A percentile compares a stretch with the other conserved stretches of the same genome.
Evolutionary conservation across 2,329 filamentous ascomycete genomes (phyloP).

Genomic region (Aspergillus clavatus): DNA sequence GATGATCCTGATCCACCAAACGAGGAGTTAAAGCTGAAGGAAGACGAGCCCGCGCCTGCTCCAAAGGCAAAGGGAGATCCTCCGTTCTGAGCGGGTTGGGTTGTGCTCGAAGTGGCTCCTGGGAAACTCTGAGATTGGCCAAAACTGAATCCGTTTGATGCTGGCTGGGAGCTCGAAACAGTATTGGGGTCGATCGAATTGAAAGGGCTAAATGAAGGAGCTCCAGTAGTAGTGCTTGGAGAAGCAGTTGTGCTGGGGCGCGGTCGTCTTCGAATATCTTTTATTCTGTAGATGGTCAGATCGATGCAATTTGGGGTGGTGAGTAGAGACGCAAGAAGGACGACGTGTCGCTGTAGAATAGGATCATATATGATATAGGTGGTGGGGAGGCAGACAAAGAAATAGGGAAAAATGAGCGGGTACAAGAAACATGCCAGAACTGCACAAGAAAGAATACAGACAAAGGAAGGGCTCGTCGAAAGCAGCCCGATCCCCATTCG

Average conservation of each 20-base stretch:
- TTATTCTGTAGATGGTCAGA: slow-evolving; percentile 15
- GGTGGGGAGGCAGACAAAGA: background rate
- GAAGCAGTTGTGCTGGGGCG: slow-evolving; percentile 21
- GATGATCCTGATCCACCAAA: slow-evolving; percentile 16
- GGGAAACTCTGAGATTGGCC: slow-evolving; percentile 36
- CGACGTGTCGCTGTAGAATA: background rate
- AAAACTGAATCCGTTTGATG: slow-evolving; percentile 31
- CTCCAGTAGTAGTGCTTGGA: slow-evolving; percentile 11
- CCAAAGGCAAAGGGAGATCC: slow-evolving; percentile 28
- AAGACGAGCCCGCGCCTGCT: slow-evolving; percentile 21
- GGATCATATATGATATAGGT: background rate
- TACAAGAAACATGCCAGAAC: slow-evolving; percentile 2
- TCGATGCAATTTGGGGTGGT: background rate
- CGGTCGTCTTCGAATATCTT: slow-evolving; percentile 22
- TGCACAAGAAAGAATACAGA: background rate
- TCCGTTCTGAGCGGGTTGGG: slow-evolving; percentile 22
- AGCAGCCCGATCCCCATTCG: background rate
- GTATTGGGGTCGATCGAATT: slow-evolving; percentile 27
- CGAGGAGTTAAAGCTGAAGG: slow-evolving; percentile 31
- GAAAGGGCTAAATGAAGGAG: slow-evolving; percentile 27
- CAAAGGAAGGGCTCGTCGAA: background rate
- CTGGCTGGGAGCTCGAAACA: slow-evolving; percentile 17
- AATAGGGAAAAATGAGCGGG: background rate
- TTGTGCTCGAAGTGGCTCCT: slow-evolving; percentile 20
- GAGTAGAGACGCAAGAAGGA: background rate